These are phyloP conservation scores for Linnemannia hyalina DNA, from an alignment of 192 early-diverging fungal species.

Conservation along the genomic window DNA sequence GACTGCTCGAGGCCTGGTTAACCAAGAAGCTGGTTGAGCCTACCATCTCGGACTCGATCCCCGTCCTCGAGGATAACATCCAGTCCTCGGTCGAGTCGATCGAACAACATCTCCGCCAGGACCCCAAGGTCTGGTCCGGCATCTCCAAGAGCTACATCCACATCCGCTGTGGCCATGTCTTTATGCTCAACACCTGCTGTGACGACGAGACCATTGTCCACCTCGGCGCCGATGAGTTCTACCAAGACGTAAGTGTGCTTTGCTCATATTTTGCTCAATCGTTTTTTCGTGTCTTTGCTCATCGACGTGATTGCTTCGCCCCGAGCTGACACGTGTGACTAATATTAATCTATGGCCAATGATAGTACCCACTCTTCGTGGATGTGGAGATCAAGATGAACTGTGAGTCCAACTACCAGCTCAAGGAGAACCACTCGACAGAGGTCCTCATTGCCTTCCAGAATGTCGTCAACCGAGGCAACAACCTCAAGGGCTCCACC, in stretches of 20 bases:
- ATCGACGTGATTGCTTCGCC: not conserved
- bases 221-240: slow-evolving; percentile 28
- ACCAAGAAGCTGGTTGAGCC: slow-evolving; percentile 39
- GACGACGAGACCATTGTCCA: slow-evolving; percentile 31
- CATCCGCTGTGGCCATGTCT: slow-evolving; percentile 45
- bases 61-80: slow-evolving; percentile 50
- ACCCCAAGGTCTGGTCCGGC: slow-evolving; percentile 26
- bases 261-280: not conserved
- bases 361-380: slow-evolving; percentile 42
- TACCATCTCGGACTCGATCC: slow-evolving; percentile 35
- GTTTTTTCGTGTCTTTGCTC: not conserved
- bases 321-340: not conserved
- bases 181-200: slow-evolving; percentile 28
- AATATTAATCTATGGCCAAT: not conserved
- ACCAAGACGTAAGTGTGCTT: slow-evolving; percentile 16
- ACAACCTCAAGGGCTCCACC: not conserved
- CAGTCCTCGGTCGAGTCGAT: slow-evolving; percentile 31
- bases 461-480: slow-evolving; percentile 19
- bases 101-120: slow-evolving; percentile 15
- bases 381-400: slow-evolving; percentile 50
- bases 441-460: slow-evolving; percentile 30
- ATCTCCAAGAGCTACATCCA: slow-evolving; percentile 34
- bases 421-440: not conserved
- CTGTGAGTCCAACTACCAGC: slow-evolving; percentile 18
- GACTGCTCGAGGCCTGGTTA: slow-evolving; percentile 38